A percentile compares a stretch with the other conserved stretches of the same genome.
phyloP scores from a whole-genome alignment of 2,329 filamentous ascomycete species.

The Pleomassaria siparia region DNA sequence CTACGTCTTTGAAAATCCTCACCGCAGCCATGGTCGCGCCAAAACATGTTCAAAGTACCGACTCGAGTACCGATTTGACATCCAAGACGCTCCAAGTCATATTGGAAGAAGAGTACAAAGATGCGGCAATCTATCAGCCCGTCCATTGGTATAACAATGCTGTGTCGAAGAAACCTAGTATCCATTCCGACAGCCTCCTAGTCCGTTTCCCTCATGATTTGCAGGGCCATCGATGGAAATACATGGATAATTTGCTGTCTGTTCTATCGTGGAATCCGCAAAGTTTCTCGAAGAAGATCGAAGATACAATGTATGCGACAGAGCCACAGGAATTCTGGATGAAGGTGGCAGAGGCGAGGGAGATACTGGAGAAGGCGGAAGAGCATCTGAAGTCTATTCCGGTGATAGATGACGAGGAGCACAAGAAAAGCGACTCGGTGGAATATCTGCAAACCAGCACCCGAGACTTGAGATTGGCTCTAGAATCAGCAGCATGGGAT shows the following conservation, averaged over 20 bases:
- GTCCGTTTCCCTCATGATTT: neutral
- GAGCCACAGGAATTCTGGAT: constrained; percentile 21
- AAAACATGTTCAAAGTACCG: neutral
- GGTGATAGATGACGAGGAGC: neutral
- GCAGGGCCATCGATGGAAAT: constrained; percentile 2
- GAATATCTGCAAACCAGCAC: too few species aligned
- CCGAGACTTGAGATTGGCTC: neutral
- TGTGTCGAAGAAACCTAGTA: neutral
- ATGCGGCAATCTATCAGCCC: neutral
- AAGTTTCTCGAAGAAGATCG: neutral
- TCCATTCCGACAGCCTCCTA: neutral
- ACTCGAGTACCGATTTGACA: constrained; percentile 28
- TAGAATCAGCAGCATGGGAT: neutral
- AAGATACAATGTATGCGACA: constrained; percentile 7
- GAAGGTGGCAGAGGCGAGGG: constrained; percentile 8
- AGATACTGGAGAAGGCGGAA: constrained; percentile 9
- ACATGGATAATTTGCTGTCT: constrained; percentile 4
- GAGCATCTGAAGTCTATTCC: neutral
- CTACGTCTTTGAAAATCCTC: constrained; percentile 24
- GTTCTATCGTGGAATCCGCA: neutral
- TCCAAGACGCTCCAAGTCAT: constrained; percentile 47
- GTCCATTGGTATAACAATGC: constrained; percentile 2
- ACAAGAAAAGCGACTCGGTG: neutral
- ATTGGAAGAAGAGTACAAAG: constrained; percentile 1
- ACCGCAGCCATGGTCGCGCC: constrained; percentile 2